Percentiles rank a stretch among this genome's conserved stretches.
These are phyloP conservation scores for Neonectria punicea DNA, from an alignment of 2,329 filamentous ascomycete species.

Conservation along the genomic window DNA sequence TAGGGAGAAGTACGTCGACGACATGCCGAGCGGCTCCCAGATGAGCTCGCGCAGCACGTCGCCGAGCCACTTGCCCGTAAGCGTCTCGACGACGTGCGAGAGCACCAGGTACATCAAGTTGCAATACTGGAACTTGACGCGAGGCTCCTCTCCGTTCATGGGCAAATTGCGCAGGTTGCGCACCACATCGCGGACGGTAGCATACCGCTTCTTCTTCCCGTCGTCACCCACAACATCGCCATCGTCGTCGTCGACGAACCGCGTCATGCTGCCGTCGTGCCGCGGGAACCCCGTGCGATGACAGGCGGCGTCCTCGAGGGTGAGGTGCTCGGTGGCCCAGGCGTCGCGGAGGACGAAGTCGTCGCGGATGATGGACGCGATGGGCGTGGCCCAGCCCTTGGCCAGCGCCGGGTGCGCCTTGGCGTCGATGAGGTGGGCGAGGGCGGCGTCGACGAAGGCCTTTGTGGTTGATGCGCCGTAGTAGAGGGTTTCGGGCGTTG, in stretches of 20 bases:
- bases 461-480: conserved; percentile 67
- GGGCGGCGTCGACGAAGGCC: conserved; percentile 60
- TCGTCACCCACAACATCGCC: conserved; percentile 45
- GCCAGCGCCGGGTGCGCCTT: conserved; percentile 41
- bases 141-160: conserved; percentile 52
- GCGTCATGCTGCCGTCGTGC: conserved; percentile 48
- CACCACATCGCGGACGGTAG: conserved; percentile 50
- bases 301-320: conserved; percentile 63
- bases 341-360: conserved; percentile 63
- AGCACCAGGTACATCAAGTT: conserved; percentile 61
- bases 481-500: conserved; percentile 60
- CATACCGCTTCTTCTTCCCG: conserved; percentile 45
- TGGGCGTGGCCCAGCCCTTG: conserved; percentile 58
- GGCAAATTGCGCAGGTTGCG: conserved; percentile 58
- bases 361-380: conserved; percentile 58
- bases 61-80: conserved; percentile 51
- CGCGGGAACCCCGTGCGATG: conserved; percentile 63
- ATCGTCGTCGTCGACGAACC: conserved; percentile 43
- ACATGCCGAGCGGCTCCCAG: conserved; percentile 60
- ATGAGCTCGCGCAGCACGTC: conserved; percentile 54
- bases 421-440: conserved; percentile 62
- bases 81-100: conserved; percentile 57
- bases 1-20: conserved; percentile 50
- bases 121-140: conserved; percentile 59
- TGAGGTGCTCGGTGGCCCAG: conserved; percentile 60